Evolutionary conservation across 2,329 filamentous ascomycete species (phyloP).

Genomic region (Colletotrichum sp.): DNA sequence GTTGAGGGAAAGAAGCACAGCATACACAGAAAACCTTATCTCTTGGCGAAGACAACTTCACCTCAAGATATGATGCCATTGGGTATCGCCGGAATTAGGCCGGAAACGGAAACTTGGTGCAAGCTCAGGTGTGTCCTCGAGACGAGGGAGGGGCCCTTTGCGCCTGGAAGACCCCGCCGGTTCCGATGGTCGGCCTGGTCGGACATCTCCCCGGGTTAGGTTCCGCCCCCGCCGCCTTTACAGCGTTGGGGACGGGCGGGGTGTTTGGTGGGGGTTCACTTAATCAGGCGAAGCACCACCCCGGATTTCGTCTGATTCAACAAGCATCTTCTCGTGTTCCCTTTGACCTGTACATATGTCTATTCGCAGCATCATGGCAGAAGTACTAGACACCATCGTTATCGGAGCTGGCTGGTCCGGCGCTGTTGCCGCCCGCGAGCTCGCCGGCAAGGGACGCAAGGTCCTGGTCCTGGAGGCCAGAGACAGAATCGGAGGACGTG

Average conservation of each 20-base stretch:
- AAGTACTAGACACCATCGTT: slow-evolving; percentile 15
- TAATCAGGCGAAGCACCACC: neutral
- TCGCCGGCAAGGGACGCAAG: slow-evolving; percentile 8
- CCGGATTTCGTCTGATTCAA: neutral
- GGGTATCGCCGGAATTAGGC: neutral
- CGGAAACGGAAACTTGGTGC: neutral
- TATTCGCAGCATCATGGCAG: slow-evolving; percentile 4
- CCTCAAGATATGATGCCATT: neutral
- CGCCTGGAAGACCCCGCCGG: neutral
- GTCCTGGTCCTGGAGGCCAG: slow-evolving; percentile 18
- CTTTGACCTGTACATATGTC: neutral
- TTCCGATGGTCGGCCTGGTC: slow-evolving; percentile 20
- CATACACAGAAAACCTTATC: neutral
- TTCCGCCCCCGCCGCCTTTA: neutral
- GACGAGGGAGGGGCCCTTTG: neutral
- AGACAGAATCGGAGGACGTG: slow-evolving; percentile 19
- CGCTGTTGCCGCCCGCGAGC: slow-evolving; percentile 9
- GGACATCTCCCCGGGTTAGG: slow-evolving; percentile 14
- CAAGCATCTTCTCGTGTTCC: neutral
- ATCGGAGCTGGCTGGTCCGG: slow-evolving; percentile 20
- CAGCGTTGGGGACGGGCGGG: neutral
- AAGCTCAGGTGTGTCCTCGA: neutral
- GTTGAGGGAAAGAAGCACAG: neutral
- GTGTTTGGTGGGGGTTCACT: neutral
- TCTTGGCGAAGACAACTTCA: neutral